Evolutionary conservation across 2,329 filamentous ascomycete species (phyloP).

Genomic region (Fusarium cicatricum): DNA sequence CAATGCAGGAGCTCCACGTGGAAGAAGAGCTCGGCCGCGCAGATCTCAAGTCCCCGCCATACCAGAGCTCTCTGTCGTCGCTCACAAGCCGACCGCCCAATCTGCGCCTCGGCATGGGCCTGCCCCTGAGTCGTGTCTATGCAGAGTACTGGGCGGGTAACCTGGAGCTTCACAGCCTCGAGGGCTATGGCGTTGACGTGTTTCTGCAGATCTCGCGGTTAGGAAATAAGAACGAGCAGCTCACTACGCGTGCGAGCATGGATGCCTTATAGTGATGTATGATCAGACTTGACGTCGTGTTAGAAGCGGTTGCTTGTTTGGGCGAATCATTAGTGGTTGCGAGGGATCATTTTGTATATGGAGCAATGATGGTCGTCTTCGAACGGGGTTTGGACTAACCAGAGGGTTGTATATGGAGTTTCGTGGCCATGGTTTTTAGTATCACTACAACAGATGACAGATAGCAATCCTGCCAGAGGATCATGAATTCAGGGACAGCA

Average conservation of each 20-base stretch:
- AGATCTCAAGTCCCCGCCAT: constrained; percentile 53
- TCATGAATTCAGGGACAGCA: too few species aligned
- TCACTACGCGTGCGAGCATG: constrained; percentile 80
- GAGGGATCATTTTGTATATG: background rate
- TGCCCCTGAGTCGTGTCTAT: constrained; percentile 93
- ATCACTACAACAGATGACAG: constrained; percentile 2
- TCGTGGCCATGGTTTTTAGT: constrained; percentile 8
- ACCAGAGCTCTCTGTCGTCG: constrained; percentile 74
- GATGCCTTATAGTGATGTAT: constrained; percentile 68
- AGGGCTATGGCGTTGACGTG: constrained; percentile 94
- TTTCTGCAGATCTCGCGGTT: constrained; percentile 96
- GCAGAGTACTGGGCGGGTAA: constrained; percentile 98
- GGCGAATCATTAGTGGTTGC: background rate
- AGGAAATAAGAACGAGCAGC: constrained; percentile 97
- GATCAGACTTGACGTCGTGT: constrained; percentile 11
- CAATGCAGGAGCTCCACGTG: constrained; percentile 82
- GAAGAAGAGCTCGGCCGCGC: constrained; percentile 52
- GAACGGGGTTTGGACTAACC: too few species aligned
- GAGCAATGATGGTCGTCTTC: background rate
- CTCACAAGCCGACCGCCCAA: constrained; percentile 86
- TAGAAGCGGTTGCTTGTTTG: background rate
- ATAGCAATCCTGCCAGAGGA: background rate
- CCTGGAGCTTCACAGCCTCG: constrained; percentile 88
- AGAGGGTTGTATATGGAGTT: constrained; percentile 34
- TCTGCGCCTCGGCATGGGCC: constrained; percentile 87